Base-by-base conservation (phyloP, 2,329 filamentous ascomycete genomes). In the Simplicillium aogashimaense region DNA sequence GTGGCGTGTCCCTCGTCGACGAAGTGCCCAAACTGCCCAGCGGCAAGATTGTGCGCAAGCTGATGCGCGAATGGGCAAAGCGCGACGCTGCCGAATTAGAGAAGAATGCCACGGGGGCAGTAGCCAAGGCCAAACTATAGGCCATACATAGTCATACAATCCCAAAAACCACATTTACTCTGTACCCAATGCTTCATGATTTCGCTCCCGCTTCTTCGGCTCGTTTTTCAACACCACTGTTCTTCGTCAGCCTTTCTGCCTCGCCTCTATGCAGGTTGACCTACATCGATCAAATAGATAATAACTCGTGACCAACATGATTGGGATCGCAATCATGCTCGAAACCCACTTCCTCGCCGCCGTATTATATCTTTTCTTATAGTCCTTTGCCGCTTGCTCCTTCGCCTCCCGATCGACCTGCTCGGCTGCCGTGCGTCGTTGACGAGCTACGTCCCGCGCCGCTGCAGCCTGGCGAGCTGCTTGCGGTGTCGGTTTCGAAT, bases 41-140 rank as follows among this genome's bases (percentile, higher is more conserved):
- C 43, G 74, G 74, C 8, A 79, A 78, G 62, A 76, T 78, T 38
- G 63, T 72, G 53, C 60, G 73, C 37, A 75, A 75, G 48, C 53
- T 69, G 6, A 60, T 78, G 59, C 66, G 69, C 47, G 70, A 76
- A 34, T 76, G 72, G 72, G 67, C 73, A 7, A 75, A 72, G 57
- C 59, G 59, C 43, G 74, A 78, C 54, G 67, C 65, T 1, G 48
- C 42, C 8, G 52, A 50, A 36, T 44, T 63, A 17, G 35, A 46
- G 40, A 49, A 50, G 43, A 43, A 43, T 14, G 43, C 20, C 20
- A 25, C 20, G 5, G 20, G 20, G 9, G 20, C 20, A 6, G 20
- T 25, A 9, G 28, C 33, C 1, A 45, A 42, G 32, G 43, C 57
- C 3, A 65, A 58, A 48, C 38, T 65, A 39, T 66, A 50, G 35